Evolutionary conservation across 83 land plant species (phyloP), one percentile per base, ranked within the genome.

Genomic region (Larix sibirica): DNA sequence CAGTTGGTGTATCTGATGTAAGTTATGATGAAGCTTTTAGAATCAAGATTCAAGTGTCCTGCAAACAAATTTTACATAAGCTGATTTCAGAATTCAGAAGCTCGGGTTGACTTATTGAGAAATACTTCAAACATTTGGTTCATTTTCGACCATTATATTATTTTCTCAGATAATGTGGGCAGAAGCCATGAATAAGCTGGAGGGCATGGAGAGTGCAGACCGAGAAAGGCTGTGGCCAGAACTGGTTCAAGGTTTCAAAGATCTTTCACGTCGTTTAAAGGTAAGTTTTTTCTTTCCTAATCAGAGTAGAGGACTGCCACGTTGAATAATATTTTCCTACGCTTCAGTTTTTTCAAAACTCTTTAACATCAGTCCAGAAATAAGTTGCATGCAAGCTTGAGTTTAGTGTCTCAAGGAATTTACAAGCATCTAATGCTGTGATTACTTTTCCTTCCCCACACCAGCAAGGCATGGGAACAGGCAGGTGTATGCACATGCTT

Each of bases 221-320:
- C 83, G 99, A 12, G 98, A 97, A 66, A 88, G 96, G 71, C 69
- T 98, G 58, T 98, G 98, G 98, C 99, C 99, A 38, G 96, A 98
- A 82, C 91, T 96, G 75, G 92, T 94, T 70, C 96, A 89, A 81
- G 99, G 99, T 26, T 98, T 98, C 82, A 98, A 92, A 87, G 99
- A 96, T 85, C 94, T 98, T 62, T 98, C 99, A 9, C 88, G 88
- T 26, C 91, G 99, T 3, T 80, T 98, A 63, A 93, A 95, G 98
- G 99, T 98, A 83, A 71, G 20, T 6, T 70, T 44, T 79, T 60
- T 66, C 50, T 82, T 84, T 70, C 5, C 17, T 54, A 17, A 69
- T 69, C 44, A 69, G 20, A 12, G 16, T 17, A 33, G 74, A 6
- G 17, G 44, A 17, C 36, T 13, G 17, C 56, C 21, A 14, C 33